Base-by-base conservation (phyloP, 2,329 filamentous ascomycete genomes). In the Emergomyces pasteurianus region DNA sequence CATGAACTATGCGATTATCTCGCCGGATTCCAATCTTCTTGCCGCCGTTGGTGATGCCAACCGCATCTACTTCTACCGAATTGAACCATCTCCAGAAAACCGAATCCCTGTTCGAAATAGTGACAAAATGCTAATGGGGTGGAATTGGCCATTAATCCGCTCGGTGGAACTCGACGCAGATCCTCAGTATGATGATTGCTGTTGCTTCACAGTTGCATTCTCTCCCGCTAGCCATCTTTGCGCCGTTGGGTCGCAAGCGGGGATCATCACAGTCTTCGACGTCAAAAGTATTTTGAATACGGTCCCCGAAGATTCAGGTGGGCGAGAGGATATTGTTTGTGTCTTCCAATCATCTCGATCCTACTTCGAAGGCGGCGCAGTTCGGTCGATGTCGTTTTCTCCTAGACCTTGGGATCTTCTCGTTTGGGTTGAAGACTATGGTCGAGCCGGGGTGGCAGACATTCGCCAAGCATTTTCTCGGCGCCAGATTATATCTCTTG, bases 1-100 rank as follows among this genome's bases (percentile, higher is more conserved):
- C 65, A 92, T 97, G 77, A 99, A 99, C 69, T 90, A 95, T 69
- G 90, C 92, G 40, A 84, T 92, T n/a, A 86, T 99, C 58, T 96
- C 92, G 7, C 94, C 92, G 0, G 88, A 96, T 71, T 92, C 92
- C 0, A 83, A 81, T 23, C 76, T 92, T 12, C 79, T 97, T 23
- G 82, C 92, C 6, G 89, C 91, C 1, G 89, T 97, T 50, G 89
- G 92, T 47, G 94, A 99, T 70, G 88, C 92, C 67, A 87, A 90
- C 0, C 89, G 85, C 65, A 84, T 92, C 23, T 96, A 94, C 73
- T 86, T 97, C 65, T 94, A 95, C 72, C 60, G 58, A 18, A 34
- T 53, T n/a, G 53, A 60, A 14, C 60, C 57, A 56, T 38, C 49
- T 42, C 40, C 60, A 1, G 58, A 62, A 86, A 54, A 68, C 64